These are phyloP conservation scores for Sorghum bicolor DNA, from an alignment of 176 grass and related monocot species.

Conservation along the genomic window Sorghum_bicolor_NCBIv3 NC_012874.2:11921501-11922000, in stretches of 20 bases:
- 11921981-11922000: background rate
- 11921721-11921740: background rate
- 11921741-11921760: background rate
- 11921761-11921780: background rate
- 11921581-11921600: background rate
- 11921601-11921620: background rate
- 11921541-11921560: background rate
- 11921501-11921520: background rate
- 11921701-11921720: background rate
- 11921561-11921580: background rate
- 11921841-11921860: slow-evolving; percentile 5
- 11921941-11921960: background rate
- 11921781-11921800: background rate
- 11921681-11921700: background rate
- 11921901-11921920: background rate
- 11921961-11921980: background rate
- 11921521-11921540: background rate
- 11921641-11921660: background rate
- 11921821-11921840: background rate
- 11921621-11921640: background rate
- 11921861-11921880: background rate
- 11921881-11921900: slow-evolving; percentile 12
- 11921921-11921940: background rate
- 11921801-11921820: background rate
- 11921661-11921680: background rate